These are phyloP conservation scores for Globisporangium orthogonon DNA, from an alignment of 352 stramenopile genomes.

Conservation along the genomic window DNA sequence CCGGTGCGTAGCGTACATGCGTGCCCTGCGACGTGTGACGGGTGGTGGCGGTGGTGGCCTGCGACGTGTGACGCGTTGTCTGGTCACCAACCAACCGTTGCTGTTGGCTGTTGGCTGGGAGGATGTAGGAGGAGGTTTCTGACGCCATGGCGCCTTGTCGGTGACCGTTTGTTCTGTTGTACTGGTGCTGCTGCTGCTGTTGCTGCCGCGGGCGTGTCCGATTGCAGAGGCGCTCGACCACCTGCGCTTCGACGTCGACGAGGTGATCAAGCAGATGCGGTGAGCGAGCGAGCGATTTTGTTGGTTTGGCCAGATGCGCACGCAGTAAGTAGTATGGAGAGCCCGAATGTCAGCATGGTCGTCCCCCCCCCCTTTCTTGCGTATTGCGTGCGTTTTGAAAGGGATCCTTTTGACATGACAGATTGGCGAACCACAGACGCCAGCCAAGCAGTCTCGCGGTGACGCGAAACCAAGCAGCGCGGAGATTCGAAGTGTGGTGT, in stretches of 20 bases:
- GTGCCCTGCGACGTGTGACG: background rate
- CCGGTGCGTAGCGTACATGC: slow-evolving; percentile 31
- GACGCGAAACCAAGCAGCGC: no score
- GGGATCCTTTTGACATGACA: no score
- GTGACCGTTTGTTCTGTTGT: background rate
- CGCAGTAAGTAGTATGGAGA: background rate
- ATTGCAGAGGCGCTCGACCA: slow-evolving; percentile 24
- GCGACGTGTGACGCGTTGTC: background rate
- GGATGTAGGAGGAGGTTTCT: slow-evolving; percentile 1
- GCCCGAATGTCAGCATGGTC: no score
- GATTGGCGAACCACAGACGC: no score
- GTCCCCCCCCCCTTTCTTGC: no score
- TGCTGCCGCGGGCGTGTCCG: background rate
- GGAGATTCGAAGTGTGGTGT: no score
- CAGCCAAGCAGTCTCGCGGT: no score
- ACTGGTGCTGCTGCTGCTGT: slow-evolving; percentile 1
- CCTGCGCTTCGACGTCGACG: slow-evolving; percentile 29
- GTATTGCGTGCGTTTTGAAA: no score
- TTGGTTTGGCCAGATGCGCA: no score
- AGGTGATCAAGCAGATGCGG: slow-evolving; percentile 32
- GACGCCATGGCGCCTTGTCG: slow-evolving; percentile 2
- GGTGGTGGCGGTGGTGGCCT: background rate
- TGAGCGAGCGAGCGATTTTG: background rate
- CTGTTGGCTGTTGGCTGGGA: no score
- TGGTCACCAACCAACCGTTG: background rate